These are phyloP conservation scores for Quercus bicolor DNA, from an alignment of 306 rosid species.

Conservation along the genomic window DNA sequence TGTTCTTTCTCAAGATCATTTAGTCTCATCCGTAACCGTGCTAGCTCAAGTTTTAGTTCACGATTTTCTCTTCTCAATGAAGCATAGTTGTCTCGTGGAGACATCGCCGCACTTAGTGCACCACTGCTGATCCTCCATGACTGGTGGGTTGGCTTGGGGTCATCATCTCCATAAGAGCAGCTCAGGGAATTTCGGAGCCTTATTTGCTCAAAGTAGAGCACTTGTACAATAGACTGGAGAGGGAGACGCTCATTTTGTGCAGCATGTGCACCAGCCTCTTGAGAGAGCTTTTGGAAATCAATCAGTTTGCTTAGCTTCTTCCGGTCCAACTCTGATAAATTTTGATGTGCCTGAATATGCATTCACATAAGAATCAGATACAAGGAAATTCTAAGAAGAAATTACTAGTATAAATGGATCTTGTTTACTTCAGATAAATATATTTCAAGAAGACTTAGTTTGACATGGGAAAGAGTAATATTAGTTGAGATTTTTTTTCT, in stretches of 20 bases:
- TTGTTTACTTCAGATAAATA: background rate
- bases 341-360: slow-evolving; percentile 85
- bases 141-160: slow-evolving; percentile 81
- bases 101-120: slow-evolving; percentile 98
- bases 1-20: slow-evolving; percentile 97
- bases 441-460: background rate
- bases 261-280: slow-evolving; percentile 99
- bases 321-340: slow-evolving; percentile 69
- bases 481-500: background rate
- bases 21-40: slow-evolving; percentile 81
- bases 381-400: background rate
- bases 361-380: slow-evolving; percentile 21
- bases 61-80: slow-evolving; percentile 96
- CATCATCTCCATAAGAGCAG: slow-evolving; percentile 68
- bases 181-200: slow-evolving; percentile 77
- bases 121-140: slow-evolving; percentile 96
- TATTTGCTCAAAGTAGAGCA: slow-evolving; percentile 87
- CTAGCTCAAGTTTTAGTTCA: slow-evolving; percentile 90
- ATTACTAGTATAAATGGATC: background rate
- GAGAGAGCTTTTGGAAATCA: slow-evolving; percentile 95
- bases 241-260: slow-evolving; percentile 98
- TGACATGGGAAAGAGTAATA: background rate
- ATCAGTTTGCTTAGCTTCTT: slow-evolving; percentile 82
- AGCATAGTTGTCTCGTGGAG: slow-evolving; percentile 96
- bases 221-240: slow-evolving; percentile 93